phyloP scores from a whole-genome alignment of 2,329 filamentous ascomycete genomes.

The Trichoderma lentiforme region DNA sequence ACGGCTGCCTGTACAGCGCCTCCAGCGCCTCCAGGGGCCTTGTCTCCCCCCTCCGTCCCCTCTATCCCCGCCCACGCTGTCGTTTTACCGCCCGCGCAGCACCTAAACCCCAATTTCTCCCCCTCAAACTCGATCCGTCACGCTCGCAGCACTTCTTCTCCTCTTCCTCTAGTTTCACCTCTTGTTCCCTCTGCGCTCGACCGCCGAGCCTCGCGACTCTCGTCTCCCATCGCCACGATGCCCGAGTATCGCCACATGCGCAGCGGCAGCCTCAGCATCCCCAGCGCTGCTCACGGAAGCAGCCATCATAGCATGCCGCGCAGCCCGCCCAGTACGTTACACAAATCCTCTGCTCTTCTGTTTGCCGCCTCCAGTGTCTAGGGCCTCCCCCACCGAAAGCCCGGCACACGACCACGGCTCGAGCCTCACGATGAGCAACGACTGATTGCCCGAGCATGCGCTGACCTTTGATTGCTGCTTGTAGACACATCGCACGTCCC shows the following conservation, averaged over 20 bases:
- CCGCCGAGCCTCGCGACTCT: conserved; percentile 17
- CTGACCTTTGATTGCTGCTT: conserved; percentile 22
- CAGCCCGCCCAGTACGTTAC: conserved; percentile 58
- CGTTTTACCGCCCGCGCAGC: conserved; percentile 7
- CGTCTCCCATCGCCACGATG: conserved; percentile 32
- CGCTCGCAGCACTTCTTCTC: conserved; percentile 20
- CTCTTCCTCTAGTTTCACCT: conserved; percentile 16
- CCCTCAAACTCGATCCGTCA: conserved; percentile 16
- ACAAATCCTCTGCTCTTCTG: neutral
- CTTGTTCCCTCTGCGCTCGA: conserved; percentile 7
- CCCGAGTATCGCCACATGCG: conserved; percentile 56
- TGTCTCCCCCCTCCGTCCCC: neutral
- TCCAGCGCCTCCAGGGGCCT: conserved; percentile 5
- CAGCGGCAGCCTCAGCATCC: conserved; percentile 55
- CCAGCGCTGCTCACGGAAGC: conserved; percentile 30
- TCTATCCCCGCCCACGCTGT: conserved; percentile 2
- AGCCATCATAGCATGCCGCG: conserved; percentile 41
- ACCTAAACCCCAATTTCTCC: conserved; percentile 14
- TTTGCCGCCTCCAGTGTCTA: neutral
- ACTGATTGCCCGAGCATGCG: neutral
- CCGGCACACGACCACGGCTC: conserved; percentile 15
- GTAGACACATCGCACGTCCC: conserved; percentile 93
- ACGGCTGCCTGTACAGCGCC: neutral
- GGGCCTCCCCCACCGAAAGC: conserved; percentile 9
- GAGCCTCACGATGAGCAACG: neutral